Evolutionary conservation across 2,329 filamentous ascomycete species (phyloP).

Genomic region (Aspergillus glaucus): DNA sequence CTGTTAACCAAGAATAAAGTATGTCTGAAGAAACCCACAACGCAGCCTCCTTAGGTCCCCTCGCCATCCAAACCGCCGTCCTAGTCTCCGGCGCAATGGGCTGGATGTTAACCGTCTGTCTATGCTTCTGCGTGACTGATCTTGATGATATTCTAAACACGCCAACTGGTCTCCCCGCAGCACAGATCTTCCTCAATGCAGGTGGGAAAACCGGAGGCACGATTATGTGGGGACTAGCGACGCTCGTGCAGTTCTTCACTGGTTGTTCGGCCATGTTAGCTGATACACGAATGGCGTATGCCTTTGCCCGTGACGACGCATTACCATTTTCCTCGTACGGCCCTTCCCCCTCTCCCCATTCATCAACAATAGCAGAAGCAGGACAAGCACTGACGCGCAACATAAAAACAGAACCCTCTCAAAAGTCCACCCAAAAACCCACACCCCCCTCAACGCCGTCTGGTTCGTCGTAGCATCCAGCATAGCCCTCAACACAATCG

Average conservation of each 20-base stretch:
- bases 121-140: constrained; percentile 58
- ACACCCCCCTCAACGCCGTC: constrained; percentile 57
- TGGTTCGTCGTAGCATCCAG: constrained; percentile 59
- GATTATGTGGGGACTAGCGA: constrained; percentile 56
- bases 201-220: constrained; percentile 52
- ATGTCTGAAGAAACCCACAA: constrained; percentile 64
- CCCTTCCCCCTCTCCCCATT: not conserved
- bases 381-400: not conserved
- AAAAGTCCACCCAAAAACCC: constrained; percentile 47
- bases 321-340: constrained; percentile 54
- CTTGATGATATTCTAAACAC: constrained; percentile 50
- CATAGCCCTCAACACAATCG: constrained; percentile 44
- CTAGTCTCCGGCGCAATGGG: constrained; percentile 54
- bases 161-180: constrained; percentile 56
- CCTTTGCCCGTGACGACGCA: constrained; percentile 54
- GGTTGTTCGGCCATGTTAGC: constrained; percentile 59
- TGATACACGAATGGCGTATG: constrained; percentile 57
- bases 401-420: constrained; percentile 41
- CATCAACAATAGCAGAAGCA: not conserved
- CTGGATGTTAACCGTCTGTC: constrained; percentile 58
- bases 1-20: constrained; percentile 21
- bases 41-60: constrained; percentile 53
- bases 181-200: constrained; percentile 55
- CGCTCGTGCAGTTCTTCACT: constrained; percentile 60
- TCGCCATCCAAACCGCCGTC: constrained; percentile 55